Evolutionary conservation across 1,284 basidiomycete genomes (phyloP).

Genomic region (Neonothopanus nambi): DNA sequence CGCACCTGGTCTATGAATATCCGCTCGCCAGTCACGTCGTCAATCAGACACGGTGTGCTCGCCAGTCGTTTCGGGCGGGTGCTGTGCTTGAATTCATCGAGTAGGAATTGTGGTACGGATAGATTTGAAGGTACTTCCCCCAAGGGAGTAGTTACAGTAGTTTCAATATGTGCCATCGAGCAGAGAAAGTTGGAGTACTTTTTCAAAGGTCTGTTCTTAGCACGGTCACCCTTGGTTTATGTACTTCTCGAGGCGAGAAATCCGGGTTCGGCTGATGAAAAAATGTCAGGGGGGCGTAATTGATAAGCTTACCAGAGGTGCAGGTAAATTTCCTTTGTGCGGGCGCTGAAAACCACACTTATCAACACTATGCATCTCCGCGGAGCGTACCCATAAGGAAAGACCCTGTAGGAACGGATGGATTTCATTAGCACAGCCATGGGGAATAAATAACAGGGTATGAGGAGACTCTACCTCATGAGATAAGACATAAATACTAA

Average conservation of each 20-base stretch:
- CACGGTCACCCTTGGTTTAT: background rate
- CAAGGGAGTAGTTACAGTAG: slow-evolving; percentile 2
- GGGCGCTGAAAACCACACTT: slow-evolving; percentile 1
- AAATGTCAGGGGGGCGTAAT: slow-evolving; percentile 1
- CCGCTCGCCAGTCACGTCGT: slow-evolving; percentile 21
- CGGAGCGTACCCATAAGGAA: slow-evolving; percentile 1
- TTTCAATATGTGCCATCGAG: slow-evolving; percentile 12
- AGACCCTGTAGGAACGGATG: background rate
- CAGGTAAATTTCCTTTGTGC: slow-evolving; percentile 1
- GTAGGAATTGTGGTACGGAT: slow-evolving; percentile 23
- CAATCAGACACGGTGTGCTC: slow-evolving; percentile 23
- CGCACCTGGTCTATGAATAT: slow-evolving; percentile 22
- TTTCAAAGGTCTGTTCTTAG: background rate
- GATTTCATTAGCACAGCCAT: background rate
- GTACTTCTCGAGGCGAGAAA: slow-evolving; percentile 2
- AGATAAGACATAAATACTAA: too few relatives aligned
- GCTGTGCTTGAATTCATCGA: slow-evolving; percentile 19
- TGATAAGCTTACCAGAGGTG: slow-evolving; percentile 11
- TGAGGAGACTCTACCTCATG: too few relatives aligned
- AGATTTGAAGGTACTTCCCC: slow-evolving; percentile 17
- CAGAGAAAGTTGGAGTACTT: background rate
- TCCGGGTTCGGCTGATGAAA: slow-evolving; percentile 6
- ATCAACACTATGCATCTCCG: slow-evolving; percentile 11
- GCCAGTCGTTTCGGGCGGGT: slow-evolving; percentile 20
- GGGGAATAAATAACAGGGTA: background rate